Base-by-base conservation (phyloP, 2,329 filamentous ascomycete genomes). In the Cadophora sp. region DNA sequence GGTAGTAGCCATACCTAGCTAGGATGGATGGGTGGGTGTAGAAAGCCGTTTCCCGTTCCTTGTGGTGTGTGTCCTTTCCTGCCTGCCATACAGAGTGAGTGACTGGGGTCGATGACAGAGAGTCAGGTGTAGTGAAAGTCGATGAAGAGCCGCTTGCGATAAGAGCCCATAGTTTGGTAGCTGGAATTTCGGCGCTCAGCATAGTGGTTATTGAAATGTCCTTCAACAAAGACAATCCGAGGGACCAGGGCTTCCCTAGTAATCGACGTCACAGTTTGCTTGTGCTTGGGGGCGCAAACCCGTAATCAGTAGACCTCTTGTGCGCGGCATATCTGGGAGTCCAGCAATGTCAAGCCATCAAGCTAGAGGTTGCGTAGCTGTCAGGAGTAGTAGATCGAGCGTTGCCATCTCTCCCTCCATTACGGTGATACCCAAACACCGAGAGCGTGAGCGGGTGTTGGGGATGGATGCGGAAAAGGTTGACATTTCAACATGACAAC, bases 401-500 rank as follows among this genome's bases (percentile, higher is more conserved):
- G 41, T 18, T 58, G 3, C 20, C 55, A 58, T 43, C 55, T 58
- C 20, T 53, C 20, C 24, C 13, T 6, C 50, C 59, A 30, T 51
- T 62, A 53, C n/a, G 20, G 48, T n/a, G 8, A 18, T 48, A 48
- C 8, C 24, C 18, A 27, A 63, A 3, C 30, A 53, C 20, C 55
- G 7, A 22, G 11, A 30, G 24, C 22, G 11, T 43, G 33, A 43
- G 9, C 14, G 48, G 48, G 13, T 30, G 48, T 41, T 33, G 45
- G 33, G 22, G n/a, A 24, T 3, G 9, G 36, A 18, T 18, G 61
- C 36, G 50, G 13, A 18, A 27, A 53, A 30, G 22, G 22, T 41
- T 63, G 41, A 24, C 55, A 59, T n/a, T 62, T 62, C 62, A 65
- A 62, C 58, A 4, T 30, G 27, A 30, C 27, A 30, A 59, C 60